Evolutionary conservation across 257 asterid genomes (phyloP), one percentile per base, ranked within the genome.

Genomic region (Oldenlandia corymbosa): DNA sequence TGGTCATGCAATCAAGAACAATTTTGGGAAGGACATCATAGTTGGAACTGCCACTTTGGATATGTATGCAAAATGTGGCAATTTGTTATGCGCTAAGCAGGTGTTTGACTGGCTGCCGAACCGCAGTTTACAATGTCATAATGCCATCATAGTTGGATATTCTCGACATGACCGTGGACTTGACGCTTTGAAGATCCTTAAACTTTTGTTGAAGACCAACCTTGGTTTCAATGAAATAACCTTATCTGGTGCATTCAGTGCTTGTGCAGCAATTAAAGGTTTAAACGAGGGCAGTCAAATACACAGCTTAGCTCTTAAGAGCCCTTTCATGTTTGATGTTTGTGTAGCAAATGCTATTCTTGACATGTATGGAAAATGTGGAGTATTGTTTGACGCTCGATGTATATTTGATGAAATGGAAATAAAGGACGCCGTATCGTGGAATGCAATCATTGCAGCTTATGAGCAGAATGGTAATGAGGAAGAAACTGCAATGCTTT

Each of bases 281-380:
- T 75, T 28, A 64, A 42, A 67, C 11, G 79, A 66, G 77, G 97
- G 96, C 48, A 73, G 54, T 62, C 96, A 88, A 73, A 56, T 90
- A 59, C 96, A 91, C 65, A 90, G 91, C 26, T 69, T 88, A 70
- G 91, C 89, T 30, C 55, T 59, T 21, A 91, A 88, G 80, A 84
- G 71, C 62, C 92, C 85, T 39, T 83, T 78, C 41, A 48, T 36
- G 41, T 68, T 73, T 32, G 82, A 70, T 66, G 74, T 88, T 49
- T 85, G 94, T 71, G 96, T 91, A 27, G 84, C 79, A 12, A 91
- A 91, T 78, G 93, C 96, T 60, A 73, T 80, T 67, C 78, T 91
- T 58, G 95, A 88, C 71, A 88, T 85, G 97, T 88, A 90, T 61
- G 97, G 96, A 60, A 88, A 88, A 76, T 90, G 93, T 50, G 87